Conservation (phyloP, 805 yeast genomes). For the Metschnikowia drakensbergensis region DNA sequence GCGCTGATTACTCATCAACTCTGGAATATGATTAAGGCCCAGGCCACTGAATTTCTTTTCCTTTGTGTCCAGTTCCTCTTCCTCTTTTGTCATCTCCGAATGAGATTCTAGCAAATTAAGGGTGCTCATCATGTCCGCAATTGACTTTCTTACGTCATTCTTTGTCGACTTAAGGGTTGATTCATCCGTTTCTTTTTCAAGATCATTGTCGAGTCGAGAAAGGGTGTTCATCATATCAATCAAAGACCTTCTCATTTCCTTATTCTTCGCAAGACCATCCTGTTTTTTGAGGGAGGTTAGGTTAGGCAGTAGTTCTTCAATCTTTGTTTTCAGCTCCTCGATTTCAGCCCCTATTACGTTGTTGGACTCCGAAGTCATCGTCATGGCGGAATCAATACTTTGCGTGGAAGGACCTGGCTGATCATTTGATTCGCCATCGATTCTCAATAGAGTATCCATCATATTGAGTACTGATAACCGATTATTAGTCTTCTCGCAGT, state of each 20-base stretch:
- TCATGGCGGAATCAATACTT: neutral
- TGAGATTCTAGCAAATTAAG: conserved; percentile 21
- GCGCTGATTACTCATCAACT: conserved; percentile 5
- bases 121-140: conserved; percentile 28
- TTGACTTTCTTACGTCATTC: conserved; percentile 20
- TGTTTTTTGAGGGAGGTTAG: neutral
- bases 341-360: neutral
- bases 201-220: conserved; percentile 1
- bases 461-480: conserved; percentile 3
- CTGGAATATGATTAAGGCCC: neutral
- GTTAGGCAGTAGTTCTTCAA: neutral
- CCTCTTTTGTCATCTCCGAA: conserved; percentile 2
- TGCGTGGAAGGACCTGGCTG: neutral
- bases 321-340: neutral
- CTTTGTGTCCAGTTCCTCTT: neutral
- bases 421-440: neutral
- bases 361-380: neutral
- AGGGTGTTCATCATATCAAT: conserved; percentile 8
- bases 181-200: conserved; percentile 2
- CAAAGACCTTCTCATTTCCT: conserved; percentile 5
- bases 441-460: conserved; percentile 5
- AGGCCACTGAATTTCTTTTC: neutral
- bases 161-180: conserved; percentile 14
- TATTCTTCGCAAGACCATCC: neutral
- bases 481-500: neutral